These are phyloP conservation scores for Globisporangium paddicum DNA, from an alignment of 352 stramenopile genomes.

Conservation along the genomic window DNA sequence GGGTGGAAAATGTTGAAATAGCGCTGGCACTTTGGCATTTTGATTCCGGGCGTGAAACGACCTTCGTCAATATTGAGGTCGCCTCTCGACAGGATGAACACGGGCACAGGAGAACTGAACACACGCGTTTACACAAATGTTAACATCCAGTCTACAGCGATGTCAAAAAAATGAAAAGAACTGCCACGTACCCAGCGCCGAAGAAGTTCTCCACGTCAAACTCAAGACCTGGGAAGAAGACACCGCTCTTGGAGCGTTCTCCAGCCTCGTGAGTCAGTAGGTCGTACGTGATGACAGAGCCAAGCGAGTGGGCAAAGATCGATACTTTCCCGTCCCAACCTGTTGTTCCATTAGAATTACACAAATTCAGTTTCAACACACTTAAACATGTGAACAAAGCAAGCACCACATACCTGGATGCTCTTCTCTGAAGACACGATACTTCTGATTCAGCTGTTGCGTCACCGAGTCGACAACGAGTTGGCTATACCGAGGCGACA, in stretches of 20 bases:
- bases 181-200: slow-evolving; percentile 51
- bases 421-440: slow-evolving; percentile 86
- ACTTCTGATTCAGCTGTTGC: slow-evolving; percentile 86
- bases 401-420: slow-evolving; percentile 44
- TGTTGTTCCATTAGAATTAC: slow-evolving; percentile 5
- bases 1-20: slow-evolving; percentile 93
- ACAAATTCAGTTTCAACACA: neutral
- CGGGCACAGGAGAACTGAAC: slow-evolving; percentile 65
- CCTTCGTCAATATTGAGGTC: slow-evolving; percentile 74
- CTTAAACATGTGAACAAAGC: neutral
- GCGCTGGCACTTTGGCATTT: slow-evolving; percentile 69
- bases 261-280: slow-evolving; percentile 79
- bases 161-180: neutral
- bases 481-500: slow-evolving; percentile 88
- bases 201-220: slow-evolving; percentile 89
- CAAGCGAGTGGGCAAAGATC: slow-evolving; percentile 89
- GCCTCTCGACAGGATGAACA: slow-evolving; percentile 81
- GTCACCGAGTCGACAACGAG: slow-evolving; percentile 90
- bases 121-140: neutral
- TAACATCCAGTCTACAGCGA: neutral
- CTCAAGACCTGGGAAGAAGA: slow-evolving; percentile 72
- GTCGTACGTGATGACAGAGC: slow-evolving; percentile 91
- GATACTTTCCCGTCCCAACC: slow-evolving; percentile 85
- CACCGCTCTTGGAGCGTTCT: slow-evolving; percentile 53
- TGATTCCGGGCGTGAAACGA: slow-evolving; percentile 73